phyloP scores from a whole-genome alignment of 331 rosid genomes.

The Erythrophleum ivorense region DNA sequence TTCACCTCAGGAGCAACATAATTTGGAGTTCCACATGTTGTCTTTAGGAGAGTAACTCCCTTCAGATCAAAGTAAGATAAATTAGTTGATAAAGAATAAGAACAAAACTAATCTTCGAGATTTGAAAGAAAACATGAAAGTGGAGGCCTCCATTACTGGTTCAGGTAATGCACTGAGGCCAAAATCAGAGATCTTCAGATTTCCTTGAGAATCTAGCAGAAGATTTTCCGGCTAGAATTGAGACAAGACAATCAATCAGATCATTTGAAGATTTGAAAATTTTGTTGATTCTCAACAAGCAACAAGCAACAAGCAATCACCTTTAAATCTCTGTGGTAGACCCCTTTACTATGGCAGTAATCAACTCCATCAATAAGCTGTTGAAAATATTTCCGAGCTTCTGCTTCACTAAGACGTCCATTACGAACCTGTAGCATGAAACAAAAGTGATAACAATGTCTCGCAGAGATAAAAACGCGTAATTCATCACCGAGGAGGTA shows the following conservation, averaged over 20 bases:
- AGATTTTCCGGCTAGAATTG: conserved; percentile 78
- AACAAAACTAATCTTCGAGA: too few species aligned
- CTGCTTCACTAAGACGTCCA: conserved; percentile 81
- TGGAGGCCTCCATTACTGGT: conserved; percentile 61
- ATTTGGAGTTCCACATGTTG: conserved; percentile 98
- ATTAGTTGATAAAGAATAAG: too few species aligned
- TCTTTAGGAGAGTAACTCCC: too few species aligned
- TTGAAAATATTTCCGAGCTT: conserved; percentile 73
- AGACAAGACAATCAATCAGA: conserved; percentile 20
- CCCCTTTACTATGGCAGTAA: conserved; percentile 85
- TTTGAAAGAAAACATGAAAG: too few species aligned
- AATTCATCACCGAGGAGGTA: too few species aligned
- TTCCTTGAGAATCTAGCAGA: conserved; percentile 74
- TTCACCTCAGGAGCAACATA: conserved; percentile 99
- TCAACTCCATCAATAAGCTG: conserved; percentile 86
- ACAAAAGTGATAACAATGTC: too few species aligned
- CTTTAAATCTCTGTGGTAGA: conserved; percentile 85
- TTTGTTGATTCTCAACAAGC: too few species aligned
- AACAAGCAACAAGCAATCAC: conserved; percentile 46
- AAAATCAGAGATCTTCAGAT: too few species aligned
- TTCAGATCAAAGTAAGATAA: too few species aligned
- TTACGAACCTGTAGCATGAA: conserved; percentile 58
- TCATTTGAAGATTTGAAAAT: too few species aligned
- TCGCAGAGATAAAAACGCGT: too few species aligned
- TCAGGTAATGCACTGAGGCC: conserved; percentile 82